Evolutionary conservation across 163 green algal genomes (phyloP), one percentile per base, ranked within the genome.

Genomic region (Picocystis sp.): DNA sequence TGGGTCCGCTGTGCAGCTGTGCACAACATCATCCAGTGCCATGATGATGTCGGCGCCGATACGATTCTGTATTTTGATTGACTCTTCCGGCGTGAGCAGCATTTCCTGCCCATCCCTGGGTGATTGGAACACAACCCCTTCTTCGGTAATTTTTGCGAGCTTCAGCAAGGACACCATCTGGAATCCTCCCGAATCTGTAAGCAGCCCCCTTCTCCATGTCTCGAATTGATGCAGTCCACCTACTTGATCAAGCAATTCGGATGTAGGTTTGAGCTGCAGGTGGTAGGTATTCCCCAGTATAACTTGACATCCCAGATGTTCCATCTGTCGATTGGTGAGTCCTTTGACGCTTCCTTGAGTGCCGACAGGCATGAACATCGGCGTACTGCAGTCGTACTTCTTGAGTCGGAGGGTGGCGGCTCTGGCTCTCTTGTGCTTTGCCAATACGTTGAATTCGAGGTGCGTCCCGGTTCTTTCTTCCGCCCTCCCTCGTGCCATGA

Each of bases 211-310:
- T 8, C 64, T 67, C 84, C 84, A 97, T 55, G 79, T 75, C n/a
- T 87, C 87, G 70, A 97, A 95, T 11, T 59, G 42, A 67, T 96
- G 89, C 46, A 97, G 73, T 8, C 88, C 86, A 5, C 81, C 89
- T 63, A 93, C 24, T 9, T 62, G 15, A 15, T 24, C 67, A 12
- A 97, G 72, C 8, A 89, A 47, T 9, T 87, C 79, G 15, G 67
- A 22, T 1, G 67, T 67, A 2, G 82, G 83, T 22, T 81, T 65
- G 55, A 81, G 84, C 46, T 84, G 82, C 41, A 97, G 70, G 61
- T 97, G 89, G 72, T 97, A 97, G 1, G 89, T 97, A 78, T 97
- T 97, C 34, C 86, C 89, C n/a, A 97, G 69, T 43, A 96, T 82
- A 35, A 95, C 66, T 54, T 96, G 84, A 68, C 83, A 94, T 54